A percentile compares a stretch with the other conserved stretches of the same genome.
Conservation (phyloP, 768 basidiomycete species). For the Tricholoma flavovirens region DNA sequence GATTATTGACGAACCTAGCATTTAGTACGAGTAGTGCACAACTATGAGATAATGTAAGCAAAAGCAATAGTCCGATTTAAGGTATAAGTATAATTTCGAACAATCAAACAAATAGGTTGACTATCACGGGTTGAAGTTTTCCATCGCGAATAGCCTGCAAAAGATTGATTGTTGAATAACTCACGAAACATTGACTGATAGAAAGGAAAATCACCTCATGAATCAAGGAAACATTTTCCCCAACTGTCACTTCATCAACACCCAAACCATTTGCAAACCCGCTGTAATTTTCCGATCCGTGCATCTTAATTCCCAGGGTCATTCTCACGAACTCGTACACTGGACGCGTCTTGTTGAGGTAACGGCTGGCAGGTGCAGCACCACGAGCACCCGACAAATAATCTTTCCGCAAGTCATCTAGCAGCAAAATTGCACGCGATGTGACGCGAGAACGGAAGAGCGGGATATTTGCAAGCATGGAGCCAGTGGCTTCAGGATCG, state of each 20-base stretch:
- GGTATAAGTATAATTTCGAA: neutral
- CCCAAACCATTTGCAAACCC: conserved; percentile 58
- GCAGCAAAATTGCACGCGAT: conserved; percentile 35
- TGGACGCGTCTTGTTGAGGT: conserved; percentile 61
- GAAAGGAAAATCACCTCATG: conserved; percentile 58
- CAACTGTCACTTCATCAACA: conserved; percentile 61
- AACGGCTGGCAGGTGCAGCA: conserved; percentile 58
- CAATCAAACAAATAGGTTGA: conserved; percentile 31
- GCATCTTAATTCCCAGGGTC: conserved; percentile 72
- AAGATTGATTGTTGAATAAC: neutral
- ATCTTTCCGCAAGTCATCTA: conserved; percentile 45
- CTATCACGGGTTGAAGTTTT: conserved; percentile 41
- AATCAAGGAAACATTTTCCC: conserved; percentile 67
- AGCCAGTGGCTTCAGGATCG: conserved; percentile 25
- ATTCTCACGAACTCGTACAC: conserved; percentile 76
- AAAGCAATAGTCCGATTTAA: neutral
- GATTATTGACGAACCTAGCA: neutral
- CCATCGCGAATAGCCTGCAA: conserved; percentile 46
- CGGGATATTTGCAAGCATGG: conserved; percentile 36
- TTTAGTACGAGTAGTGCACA: neutral
- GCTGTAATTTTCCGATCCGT: conserved; percentile 68
- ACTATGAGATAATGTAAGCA: neutral
- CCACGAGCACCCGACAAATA: conserved; percentile 59
- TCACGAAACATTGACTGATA: neutral
- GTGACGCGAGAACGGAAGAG: conserved; percentile 53